A percentile compares a stretch with the other conserved stretches of the same genome.
Conservation (phyloP, 345 rosid genomes). For the Citrus cavaleriei region DNA sequence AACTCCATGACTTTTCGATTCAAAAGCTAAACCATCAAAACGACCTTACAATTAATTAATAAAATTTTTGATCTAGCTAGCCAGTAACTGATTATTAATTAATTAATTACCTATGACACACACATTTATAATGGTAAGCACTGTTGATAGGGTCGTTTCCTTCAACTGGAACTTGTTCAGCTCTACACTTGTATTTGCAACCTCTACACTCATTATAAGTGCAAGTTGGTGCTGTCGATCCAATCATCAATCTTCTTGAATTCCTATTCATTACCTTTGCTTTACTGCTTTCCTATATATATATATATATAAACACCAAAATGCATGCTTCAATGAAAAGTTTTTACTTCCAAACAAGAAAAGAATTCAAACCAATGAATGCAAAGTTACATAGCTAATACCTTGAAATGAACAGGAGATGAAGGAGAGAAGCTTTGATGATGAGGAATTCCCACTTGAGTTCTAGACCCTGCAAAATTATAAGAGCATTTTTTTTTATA, state of each 20-base stretch:
- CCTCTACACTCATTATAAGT: slow-evolving; percentile 94
- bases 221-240: slow-evolving; percentile 90
- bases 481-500: not conserved
- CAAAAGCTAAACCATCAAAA: not conserved
- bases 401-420: slow-evolving; percentile 34
- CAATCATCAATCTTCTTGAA: slow-evolving; percentile 74
- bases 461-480: slow-evolving; percentile 37
- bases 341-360: too few species aligned
- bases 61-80: too few species aligned
- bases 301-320: not conserved
- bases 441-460: slow-evolving; percentile 26
- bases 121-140: slow-evolving; percentile 87
- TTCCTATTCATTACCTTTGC: slow-evolving; percentile 21
- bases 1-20: slow-evolving; percentile 5
- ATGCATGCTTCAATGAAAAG: not conserved
- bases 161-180: slow-evolving; percentile 94
- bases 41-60: not conserved
- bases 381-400: slow-evolving; percentile 3
- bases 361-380: not conserved
- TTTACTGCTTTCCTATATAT: slow-evolving; percentile 17
- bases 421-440: slow-evolving; percentile 20
- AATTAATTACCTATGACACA: slow-evolving; percentile 57
- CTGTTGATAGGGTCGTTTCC: slow-evolving; percentile 91
- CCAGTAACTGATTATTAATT: not conserved
- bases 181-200: slow-evolving; percentile 87